Base-by-base conservation (phyloP, 495 filamentous ascomycete genomes). In the Physcia stellaris region DNA sequence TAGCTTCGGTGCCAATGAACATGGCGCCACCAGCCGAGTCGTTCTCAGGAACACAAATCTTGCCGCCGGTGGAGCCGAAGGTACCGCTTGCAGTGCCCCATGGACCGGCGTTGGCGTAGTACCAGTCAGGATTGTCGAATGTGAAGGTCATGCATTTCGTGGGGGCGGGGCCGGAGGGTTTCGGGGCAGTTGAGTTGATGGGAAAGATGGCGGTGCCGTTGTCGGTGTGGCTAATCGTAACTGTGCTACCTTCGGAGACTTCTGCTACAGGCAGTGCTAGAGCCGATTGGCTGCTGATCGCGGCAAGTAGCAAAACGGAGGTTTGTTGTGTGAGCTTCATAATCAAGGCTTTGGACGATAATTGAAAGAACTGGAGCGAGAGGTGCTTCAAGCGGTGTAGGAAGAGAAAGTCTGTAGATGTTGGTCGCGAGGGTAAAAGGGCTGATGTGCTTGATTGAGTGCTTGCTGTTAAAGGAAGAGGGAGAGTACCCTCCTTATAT, bases 1-100 rank as follows among this genome's bases (percentile, higher is more conserved):
- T 36, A 13, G 34, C 34, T 11, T 36, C 34, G 0, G 34, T 18
- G 17, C 34, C 34, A 9, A 36, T 36, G 34, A 36, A 36, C 16
- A 36, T 36, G 15, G 34, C 34, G 20, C 34, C 34, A 12, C 34
- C 34, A 9, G 34, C 3, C 7, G 6, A 6, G 24, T 24, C 15
- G 13, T 18, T 24, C 1, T 6, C n/a, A 1, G 34, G 4, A 1
- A 36, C 34, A n/a, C 34, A 36, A 21, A 36, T 36, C n/a, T 36
- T 36, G 16, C 20, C 20, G 15, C 20, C 34, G 4, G 16, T n/a
- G 15, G 34, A 19, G 15, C 5, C 34, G 34, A 36, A 36, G 6
- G 15, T 36, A 21, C 34, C 34, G 34, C 15, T 36, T 20, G 4
- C 11, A 1, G 34, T 19, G 34, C 16, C 15, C 34, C 34, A 36